Evolutionary conservation across 257 asterid genomes (phyloP).

Genomic region (Rubia yunnanensis): DNA sequence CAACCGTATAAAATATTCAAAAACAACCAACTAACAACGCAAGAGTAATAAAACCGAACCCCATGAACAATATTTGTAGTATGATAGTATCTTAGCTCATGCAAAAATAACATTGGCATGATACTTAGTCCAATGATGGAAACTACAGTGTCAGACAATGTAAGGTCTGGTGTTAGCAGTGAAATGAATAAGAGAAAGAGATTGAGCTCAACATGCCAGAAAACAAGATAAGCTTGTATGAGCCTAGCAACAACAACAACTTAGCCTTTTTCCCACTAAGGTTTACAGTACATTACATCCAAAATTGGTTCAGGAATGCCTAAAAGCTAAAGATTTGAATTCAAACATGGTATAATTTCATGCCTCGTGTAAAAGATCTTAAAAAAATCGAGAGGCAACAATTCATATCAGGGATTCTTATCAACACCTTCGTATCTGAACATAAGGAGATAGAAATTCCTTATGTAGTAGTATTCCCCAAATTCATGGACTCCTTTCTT

Average conservation of each 20-base stretch:
- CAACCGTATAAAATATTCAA: not conserved
- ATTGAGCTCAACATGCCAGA: not conserved
- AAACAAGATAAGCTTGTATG: not conserved
- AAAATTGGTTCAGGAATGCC: not conserved
- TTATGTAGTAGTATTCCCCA: no score
- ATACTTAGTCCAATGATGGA: conserved; percentile 77
- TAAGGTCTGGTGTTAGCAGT: conserved; percentile 24
- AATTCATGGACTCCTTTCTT: no score
- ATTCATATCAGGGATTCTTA: not conserved
- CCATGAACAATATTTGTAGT: conserved; percentile 74
- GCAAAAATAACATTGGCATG: conserved; percentile 87
- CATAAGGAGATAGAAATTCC: no score
- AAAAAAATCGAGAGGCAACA: no score
- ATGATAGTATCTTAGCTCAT: conserved; percentile 81
- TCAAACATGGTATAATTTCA: not conserved
- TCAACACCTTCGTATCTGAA: no score
- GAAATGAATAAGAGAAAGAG: not conserved
- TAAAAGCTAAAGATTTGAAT: not conserved
- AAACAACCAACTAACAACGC: not conserved
- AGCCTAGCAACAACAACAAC: not conserved
- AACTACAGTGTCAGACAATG: conserved; percentile 24
- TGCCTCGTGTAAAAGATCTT: not conserved
- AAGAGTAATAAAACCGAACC: conserved; percentile 29
- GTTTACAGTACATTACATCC: not conserved
- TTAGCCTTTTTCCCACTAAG: not conserved